These are phyloP conservation scores for Apiospora aurea DNA, from an alignment of 2,329 filamentous ascomycete species.

Conservation along the genomic window DNA sequence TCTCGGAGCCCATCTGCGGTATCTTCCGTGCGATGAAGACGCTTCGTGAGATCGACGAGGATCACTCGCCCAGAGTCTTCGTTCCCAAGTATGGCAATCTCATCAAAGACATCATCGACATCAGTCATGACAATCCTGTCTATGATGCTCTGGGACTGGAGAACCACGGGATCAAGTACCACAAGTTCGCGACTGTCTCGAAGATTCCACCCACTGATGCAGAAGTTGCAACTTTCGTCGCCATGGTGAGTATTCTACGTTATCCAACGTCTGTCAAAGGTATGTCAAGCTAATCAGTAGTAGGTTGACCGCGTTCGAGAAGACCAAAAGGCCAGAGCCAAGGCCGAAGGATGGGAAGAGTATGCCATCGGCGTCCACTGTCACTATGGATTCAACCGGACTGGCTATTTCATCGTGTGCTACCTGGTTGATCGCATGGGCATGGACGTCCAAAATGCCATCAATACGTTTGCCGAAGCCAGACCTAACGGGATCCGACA, in stretches of 20 bases:
- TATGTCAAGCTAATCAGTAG: neutral
- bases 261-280: neutral
- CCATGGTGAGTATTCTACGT: conserved; percentile 45
- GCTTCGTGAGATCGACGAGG: conserved; percentile 84
- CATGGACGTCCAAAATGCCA: conserved; percentile 76
- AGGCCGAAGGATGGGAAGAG: conserved; percentile 50
- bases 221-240: conserved; percentile 59
- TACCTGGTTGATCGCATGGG: conserved; percentile 86
- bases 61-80: conserved; percentile 79
- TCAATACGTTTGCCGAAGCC: conserved; percentile 76
- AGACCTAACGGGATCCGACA: conserved; percentile 88
- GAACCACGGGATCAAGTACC: conserved; percentile 71
- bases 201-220: conserved; percentile 78
- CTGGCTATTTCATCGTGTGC: conserved; percentile 87
- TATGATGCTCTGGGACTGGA: conserved; percentile 81
- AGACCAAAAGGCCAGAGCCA: conserved; percentile 56
- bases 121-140: conserved; percentile 88
- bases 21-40: conserved; percentile 94
- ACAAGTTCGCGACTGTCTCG: conserved; percentile 91
- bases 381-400: conserved; percentile 95
- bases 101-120: conserved; percentile 84
- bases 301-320: conserved; percentile 67
- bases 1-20: conserved; percentile 78
- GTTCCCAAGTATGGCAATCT: conserved; percentile 57
- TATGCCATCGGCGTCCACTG: conserved; percentile 83